Evolutionary conservation across 2,329 filamentous ascomycete species (phyloP).

Genomic region (Thermomyces lanuginosus): DNA sequence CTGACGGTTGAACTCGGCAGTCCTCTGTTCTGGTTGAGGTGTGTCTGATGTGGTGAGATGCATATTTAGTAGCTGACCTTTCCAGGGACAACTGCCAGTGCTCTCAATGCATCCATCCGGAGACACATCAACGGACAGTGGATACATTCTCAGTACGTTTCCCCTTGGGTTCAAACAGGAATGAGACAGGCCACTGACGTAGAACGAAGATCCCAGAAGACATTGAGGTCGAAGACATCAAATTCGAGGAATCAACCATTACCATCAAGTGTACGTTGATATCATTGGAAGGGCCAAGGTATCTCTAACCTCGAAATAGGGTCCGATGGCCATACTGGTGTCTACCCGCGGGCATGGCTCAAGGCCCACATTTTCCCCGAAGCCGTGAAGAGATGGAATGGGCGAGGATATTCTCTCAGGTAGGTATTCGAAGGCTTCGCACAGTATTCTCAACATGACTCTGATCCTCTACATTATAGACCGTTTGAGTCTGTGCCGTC

Average conservation of each 20-base stretch:
- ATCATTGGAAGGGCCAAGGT: neutral
- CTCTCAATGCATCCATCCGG: constrained; percentile 46
- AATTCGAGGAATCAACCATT: constrained; percentile 22
- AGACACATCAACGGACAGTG: constrained; percentile 52
- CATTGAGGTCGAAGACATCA: constrained; percentile 22
- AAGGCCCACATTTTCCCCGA: constrained; percentile 25
- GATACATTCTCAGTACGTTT: constrained; percentile 48
- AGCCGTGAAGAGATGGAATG: constrained; percentile 9
- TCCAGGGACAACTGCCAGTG: constrained; percentile 58
- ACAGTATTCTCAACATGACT: neutral
- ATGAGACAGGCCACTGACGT: too few relatives aligned
- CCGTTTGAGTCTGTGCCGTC: constrained; percentile 24
- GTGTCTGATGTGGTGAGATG: neutral
- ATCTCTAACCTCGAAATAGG: constrained; percentile 28
- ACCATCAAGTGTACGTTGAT: constrained; percentile 35
- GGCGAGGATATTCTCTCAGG: constrained; percentile 9
- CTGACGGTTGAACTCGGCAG: too few relatives aligned
- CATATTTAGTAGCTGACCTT: too few relatives aligned
- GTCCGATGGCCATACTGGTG: constrained; percentile 52
- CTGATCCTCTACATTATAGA: constrained; percentile 9
- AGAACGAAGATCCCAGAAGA: constrained; percentile 31
- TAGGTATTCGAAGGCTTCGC: neutral
- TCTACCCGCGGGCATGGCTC: constrained; percentile 50
- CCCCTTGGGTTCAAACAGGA: constrained; percentile 2
- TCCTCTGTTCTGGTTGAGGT: constrained; percentile 6